These are phyloP conservation scores for Candida sanyaensis DNA, from an alignment of 1,139 yeast species.

Conservation along the genomic window DNA sequence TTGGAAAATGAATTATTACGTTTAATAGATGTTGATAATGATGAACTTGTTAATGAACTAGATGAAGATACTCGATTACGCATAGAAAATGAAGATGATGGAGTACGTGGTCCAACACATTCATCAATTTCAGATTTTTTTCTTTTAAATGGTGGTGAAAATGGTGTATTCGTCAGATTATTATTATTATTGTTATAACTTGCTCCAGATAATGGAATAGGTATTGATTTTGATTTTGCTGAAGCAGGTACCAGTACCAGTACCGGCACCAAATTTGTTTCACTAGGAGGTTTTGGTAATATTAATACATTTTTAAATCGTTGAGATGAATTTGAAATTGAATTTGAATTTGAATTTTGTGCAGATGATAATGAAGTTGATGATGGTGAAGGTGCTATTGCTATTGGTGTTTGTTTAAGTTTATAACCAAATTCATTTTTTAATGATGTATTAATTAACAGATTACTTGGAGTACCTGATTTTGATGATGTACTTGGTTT, in stretches of 20 bases:
- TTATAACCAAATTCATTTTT: conserved; percentile 5
- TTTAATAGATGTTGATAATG: conserved; percentile 18
- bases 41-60: conserved; percentile 16
- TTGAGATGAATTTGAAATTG: conserved; percentile 13
- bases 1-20: conserved; percentile 16
- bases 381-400: conserved; percentile 11
- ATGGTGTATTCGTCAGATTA: conserved; percentile 23
- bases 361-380: conserved; percentile 12
- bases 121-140: conserved; percentile 39
- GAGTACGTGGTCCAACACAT: conserved; percentile 10
- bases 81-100: conserved; percentile 10
- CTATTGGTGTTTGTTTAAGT: conserved; percentile 7
- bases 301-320: conserved; percentile 45
- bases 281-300: conserved; percentile 39
- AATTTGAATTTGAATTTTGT: too few relatives aligned
- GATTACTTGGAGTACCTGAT: conserved; percentile 3
- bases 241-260: not conserved
- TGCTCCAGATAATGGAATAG: conserved; percentile 12
- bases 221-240: conserved; percentile 13
- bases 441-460: conserved; percentile 6
- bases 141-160: conserved; percentile 35
- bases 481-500: conserved; percentile 18
- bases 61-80: conserved; percentile 14
- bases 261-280: conserved; percentile 12
- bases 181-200: conserved; percentile 12